Conservation (phyloP, 257 asterid species). For the Solanum ahanhuiri region DNA sequence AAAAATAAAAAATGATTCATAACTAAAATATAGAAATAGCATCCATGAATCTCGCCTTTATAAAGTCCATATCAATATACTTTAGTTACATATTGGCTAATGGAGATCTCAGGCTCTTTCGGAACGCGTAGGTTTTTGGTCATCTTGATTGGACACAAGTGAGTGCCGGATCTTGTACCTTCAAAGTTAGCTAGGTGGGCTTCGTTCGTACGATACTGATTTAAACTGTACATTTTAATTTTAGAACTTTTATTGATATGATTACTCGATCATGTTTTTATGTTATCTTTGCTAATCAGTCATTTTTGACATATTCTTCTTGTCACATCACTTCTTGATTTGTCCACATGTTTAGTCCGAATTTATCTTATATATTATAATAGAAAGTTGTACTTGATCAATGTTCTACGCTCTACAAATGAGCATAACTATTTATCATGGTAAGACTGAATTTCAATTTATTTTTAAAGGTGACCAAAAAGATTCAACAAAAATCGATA, state of each 20-base stretch:
- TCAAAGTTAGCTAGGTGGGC: neutral
- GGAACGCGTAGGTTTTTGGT: neutral
- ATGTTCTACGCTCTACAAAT: neutral
- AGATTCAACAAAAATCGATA: neutral
- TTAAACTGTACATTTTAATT: neutral
- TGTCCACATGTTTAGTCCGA: neutral
- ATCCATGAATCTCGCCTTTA: neutral
- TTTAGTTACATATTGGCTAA: too few species aligned
- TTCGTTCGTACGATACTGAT: neutral
- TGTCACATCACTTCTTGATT: neutral
- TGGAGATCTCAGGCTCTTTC: neutral
- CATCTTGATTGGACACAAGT: neutral
- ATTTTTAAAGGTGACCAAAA: too few species aligned
- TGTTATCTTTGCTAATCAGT: neutral
- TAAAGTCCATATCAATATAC: neutral
- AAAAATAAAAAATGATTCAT: neutral
- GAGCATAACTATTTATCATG: too few species aligned
- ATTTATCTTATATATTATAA: neutral
- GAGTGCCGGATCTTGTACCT: neutral
- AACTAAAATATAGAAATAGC: neutral
- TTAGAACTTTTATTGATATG: neutral
- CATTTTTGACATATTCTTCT: neutral
- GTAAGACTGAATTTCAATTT: neutral
- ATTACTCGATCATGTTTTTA: neutral
- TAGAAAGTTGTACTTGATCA: neutral